Base-by-base conservation (phyloP, 352 stramenopile genomes). In the Phytophthora pisi region DNA sequence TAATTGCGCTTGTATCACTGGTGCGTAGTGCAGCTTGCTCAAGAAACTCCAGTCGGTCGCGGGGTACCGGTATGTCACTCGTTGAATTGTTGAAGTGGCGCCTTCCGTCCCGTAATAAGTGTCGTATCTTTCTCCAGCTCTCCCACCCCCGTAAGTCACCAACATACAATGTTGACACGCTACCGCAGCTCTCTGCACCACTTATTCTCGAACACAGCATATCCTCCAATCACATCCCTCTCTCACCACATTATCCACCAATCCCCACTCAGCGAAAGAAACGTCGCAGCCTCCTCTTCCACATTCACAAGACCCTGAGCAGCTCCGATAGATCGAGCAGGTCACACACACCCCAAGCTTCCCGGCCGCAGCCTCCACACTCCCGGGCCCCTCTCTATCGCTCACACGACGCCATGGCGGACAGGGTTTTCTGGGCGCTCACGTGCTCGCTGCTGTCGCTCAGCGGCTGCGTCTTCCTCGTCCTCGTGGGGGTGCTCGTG, bases 371-470 rank as follows among this genome's bases (percentile, higher is more conserved):
- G 28, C 26, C 20, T 1, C 20, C 20, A 20, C 20, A 20, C 59
- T 52, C 30, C 9, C 10, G n/a, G 46, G 34, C 55, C 28, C 31
- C 20, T 20, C 20, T 20, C 20, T 20, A 20, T 20, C 20, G 20
- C 20, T 20, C 20, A 20, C 20, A 20, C 20, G 20, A 20, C 20
- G 20, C 20, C 20, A 52, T 52, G 46, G 23, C 46, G 9, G 9
- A 52, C 46, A 40, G 5, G 2, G 13, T 26, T 11, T 34, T 51
- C 36, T 43, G 16, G 69, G 88, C 88, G 64, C 59, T 96, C 24
- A 89, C 76, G 65, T 93, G 86, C 70, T 89, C 88, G 40, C 57
- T 93, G 66, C 57, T 96, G 42, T 93, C 84, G 57, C 76, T 88
- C 26, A 84, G 78, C 34, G 88, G 88, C 46, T 90, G 86, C 63